Base-by-base conservation (phyloP, 805 yeast species). In the Torulaspora gathmanii region DNA sequence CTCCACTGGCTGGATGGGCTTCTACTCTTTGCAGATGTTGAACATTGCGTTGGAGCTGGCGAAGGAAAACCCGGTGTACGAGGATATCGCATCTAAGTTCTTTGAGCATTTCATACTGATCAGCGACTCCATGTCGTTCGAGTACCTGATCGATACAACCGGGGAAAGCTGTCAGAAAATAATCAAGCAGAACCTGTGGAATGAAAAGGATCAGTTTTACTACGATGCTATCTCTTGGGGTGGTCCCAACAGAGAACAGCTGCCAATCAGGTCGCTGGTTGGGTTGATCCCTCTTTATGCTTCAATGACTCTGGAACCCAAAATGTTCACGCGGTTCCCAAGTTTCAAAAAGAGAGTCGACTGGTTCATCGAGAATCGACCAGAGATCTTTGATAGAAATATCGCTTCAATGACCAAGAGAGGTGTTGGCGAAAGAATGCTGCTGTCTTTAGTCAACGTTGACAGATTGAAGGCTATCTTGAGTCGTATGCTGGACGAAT, bases 1-100 rank as follows among this genome's bases (percentile, higher is more conserved):
- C 67, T 85, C 95, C 12, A 90, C 97, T 9, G 96, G 96, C 23
- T 89, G 97, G 97, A 86, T 89, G 93, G 96, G 95, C 0, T 89
- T 91, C 70, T 89, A 83, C 69, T 78, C 85, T 25, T 72, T 90
- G 57, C 90, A 85, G 61, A 88, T 89, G 96, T 76, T 90, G 67
- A 89, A 87, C 65, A 90, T 90, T 61, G 90, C 96, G 0, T 74
- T 89, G 51, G 96, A 90, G 65, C 75, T 89, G 57, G 91, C 96
- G 16, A 87, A 85, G 63, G 79, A 82, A 38, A 80, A 87, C 52
- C 81, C 86, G 0, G 93, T 86, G 15, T 90, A 90, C 68, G 96
- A 89, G 68, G 93, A 88, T 64, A 86, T 88, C 65, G 96, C 96
- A 3, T 83, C 95, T 43, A 90, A 89, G 69, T 89, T 89, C 65